Base-by-base conservation (phyloP, 208 protist genomes). In the Leishmania mexicana region DNA sequence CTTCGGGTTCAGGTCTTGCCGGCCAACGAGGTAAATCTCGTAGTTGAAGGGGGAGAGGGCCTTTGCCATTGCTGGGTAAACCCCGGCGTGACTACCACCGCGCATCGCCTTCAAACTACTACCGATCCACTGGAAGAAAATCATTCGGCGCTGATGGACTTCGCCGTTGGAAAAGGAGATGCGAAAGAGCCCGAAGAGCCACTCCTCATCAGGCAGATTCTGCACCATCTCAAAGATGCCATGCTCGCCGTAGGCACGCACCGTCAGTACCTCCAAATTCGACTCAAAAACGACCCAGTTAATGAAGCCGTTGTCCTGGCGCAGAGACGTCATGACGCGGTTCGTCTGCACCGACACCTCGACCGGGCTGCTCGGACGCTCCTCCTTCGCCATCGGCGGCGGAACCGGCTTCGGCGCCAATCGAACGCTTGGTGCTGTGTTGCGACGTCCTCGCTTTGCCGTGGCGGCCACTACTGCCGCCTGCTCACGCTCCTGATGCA, bases 51-150 rank as follows among this genome's bases (percentile, higher is more conserved):
- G 94, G 0, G 87, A 77, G 19, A 97, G 83, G 47, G 85, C 76
- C 78, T 91, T 89, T 6, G 89, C 83, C 90, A 97, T 94, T 1
- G 83, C 85, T 2, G 92, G 89, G 82, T 94, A 95, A 15, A 95
- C 77, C 15, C 86, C 89, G 1, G 75, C 8, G 19, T 75, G 62
- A 15, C 84, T 64, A 19, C 51, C 35, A n/a, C 81, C 42, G 13
- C 89, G 83, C 40, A 96, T 88, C 10, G 88, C 72, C 60, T 86
- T 86, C 24, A 94, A 83, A 49, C 92, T 89, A 76, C 81, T 93
- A 45, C 94, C 94, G 75, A 95, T 95, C 89, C 92, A 97, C 83
- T 96, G 93, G 85, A 97, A 93, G 80, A 94, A 95, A 38, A 97
- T 91, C 24, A 95, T 79, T 2, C 90, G 89, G 19, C 88, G 85